Evolutionary conservation across 73 alveolate genomes (phyloP).

Genomic region (Diophrys sp.): DNA sequence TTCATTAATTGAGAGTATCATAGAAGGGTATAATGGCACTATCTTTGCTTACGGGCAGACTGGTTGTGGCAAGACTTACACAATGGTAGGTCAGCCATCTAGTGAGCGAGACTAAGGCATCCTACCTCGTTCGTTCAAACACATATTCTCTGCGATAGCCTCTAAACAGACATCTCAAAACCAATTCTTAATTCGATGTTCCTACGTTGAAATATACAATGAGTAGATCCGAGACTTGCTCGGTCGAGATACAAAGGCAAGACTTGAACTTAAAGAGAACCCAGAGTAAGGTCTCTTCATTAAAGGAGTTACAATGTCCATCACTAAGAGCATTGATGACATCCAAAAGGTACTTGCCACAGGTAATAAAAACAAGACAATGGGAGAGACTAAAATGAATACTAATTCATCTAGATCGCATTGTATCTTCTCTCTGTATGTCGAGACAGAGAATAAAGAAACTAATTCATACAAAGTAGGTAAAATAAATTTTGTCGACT

Average conservation of each 20-base stretch:
- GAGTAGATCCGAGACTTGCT: slow-evolving; percentile 95
- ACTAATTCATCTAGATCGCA: slow-evolving; percentile 92
- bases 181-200: slow-evolving; percentile 1
- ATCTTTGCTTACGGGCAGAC: slow-evolving; percentile 98
- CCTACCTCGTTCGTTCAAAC: slow-evolving; percentile 94
- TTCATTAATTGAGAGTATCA: slow-evolving; percentile 82
- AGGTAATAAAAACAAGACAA: slow-evolving; percentile 86
- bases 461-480: slow-evolving; percentile 45
- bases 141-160: slow-evolving; percentile 79
- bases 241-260: slow-evolving; percentile 50
- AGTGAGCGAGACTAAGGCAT: slow-evolving; percentile 86
- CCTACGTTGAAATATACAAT: slow-evolving; percentile 85
- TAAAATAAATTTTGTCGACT: slow-evolving; percentile 73
- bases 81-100: slow-evolving; percentile 96
- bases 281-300: slow-evolving; percentile 91
- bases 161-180: slow-evolving; percentile 28
- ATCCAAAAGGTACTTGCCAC: background rate
- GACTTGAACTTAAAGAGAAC: slow-evolving; percentile 88
- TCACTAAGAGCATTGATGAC: slow-evolving; percentile 22
- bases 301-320: slow-evolving; percentile 64
- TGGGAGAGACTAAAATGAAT: slow-evolving; percentile 95
- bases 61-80: slow-evolving; percentile 97
- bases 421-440: slow-evolving; percentile 85
- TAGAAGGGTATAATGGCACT: slow-evolving; percentile 98
- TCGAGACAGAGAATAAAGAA: slow-evolving; percentile 90